Evolutionary conservation across 1,284 basidiomycete species (phyloP), one percentile per base, ranked within the genome.

Genomic region (Kwoniella shivajii): DNA sequence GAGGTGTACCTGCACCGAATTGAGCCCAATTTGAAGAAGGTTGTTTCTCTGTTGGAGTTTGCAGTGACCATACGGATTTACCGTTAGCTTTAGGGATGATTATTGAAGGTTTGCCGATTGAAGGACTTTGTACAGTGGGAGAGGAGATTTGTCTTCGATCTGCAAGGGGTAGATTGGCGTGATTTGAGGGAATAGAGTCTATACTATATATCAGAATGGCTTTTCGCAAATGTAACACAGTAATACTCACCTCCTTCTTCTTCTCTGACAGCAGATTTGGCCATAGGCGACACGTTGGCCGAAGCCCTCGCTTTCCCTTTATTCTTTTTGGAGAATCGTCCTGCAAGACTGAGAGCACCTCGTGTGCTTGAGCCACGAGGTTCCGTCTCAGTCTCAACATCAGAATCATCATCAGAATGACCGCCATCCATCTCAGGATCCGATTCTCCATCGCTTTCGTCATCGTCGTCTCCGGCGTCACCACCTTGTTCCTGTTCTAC

Each of bases 381-480:
- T 36, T 69, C 69, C 0, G 66, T 64, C 13, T 70, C 70, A 4
- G 57, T 60, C 36, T 60, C 65, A 14, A 61, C 66, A 5, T 57
- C 61, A 2, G 61, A 57, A 24, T 57, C 55, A 18, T 51, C 55
- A 27, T 56, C 61, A 6, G 43, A 45, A 30, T 22, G 26, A 16
- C 46, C 57, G 6, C 58, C 64, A 38, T 67, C 65, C 2, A 59
- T n/a, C 39, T 68, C 66, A 0, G 58, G 62, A 6, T 64, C 66
- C 10, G 60, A 63, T 45, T 65, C 67, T n/a, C 39, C 51, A 18
- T 51, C 50, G 30, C 51, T 53, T 7, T 67, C 69, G 14, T 73
- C 74, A 16, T 73, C 73, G 9, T 73, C 75, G 16, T 67, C 65
- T 42, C 62, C 67, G 2, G 53, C 70, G 4, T 60, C 70, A 13